Evolutionary conservation across 2,329 filamentous ascomycete species (phyloP), one percentile per base, ranked within the genome.

Genomic region (Teratosphaeria gauchensis): DNA sequence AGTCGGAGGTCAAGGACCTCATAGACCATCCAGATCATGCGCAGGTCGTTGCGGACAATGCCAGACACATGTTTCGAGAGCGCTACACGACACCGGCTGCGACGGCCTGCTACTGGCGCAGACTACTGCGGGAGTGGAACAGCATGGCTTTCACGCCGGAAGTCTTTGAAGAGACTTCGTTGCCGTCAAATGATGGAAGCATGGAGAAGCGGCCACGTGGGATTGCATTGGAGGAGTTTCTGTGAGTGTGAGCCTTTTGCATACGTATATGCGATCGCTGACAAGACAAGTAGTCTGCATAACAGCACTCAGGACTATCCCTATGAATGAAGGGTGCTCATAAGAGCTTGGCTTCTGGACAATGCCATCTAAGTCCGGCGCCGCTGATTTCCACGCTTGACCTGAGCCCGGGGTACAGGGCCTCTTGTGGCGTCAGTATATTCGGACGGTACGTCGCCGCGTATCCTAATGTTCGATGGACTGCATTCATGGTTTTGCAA

Each of bases 61-160:
- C 63, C 8, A 61, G 64, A 4, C 55, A 55, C 21, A 63, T 61
- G 4, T 71, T 72, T 52, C 59, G 68, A 4, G 66, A 70, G 24
- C 58, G 65, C 4, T 71, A 71, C 53, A 53, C 68, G 7, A 72
- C 66, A 2, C 63, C 65, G 7, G 69, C 69, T 4, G 69, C 70
- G 6, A 61, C 64, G 51, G 61, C 66, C n/a, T 69, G 68, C 57
- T 69, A 69, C 53, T 72, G 70, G 64, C 59, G 70, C 19, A 58
- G 63, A 33, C 56, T 73, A 51, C 65, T 73, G 55, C 46, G 63
- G 28, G 64, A 63, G 19, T 72, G 70, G 70, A 63, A 62, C 16
- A 57, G 42, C 31, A 30, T 53, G 4, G 55, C 55, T n/a, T 33
- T 46, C 12, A 32, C n/a, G 28, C 42, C 55, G 12, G 31, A 38